These are phyloP conservation scores for Calonectria crousiana DNA, from an alignment of 2,329 filamentous ascomycete species.

Conservation along the genomic window DNA sequence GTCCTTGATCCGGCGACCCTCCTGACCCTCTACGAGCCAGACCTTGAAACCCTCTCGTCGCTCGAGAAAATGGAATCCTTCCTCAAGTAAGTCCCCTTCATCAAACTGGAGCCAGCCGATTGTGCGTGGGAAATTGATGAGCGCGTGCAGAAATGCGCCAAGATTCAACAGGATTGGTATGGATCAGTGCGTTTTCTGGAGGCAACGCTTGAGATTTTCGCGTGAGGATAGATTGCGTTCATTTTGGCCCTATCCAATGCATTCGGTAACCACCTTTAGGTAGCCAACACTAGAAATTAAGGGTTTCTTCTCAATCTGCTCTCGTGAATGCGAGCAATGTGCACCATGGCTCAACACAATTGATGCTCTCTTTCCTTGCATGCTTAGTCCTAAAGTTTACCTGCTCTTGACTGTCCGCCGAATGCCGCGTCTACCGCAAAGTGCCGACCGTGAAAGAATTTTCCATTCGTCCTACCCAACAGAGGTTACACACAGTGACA, in stretches of 20 bases:
- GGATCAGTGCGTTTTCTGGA: neutral
- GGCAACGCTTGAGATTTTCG: neutral
- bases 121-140: neutral
- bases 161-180: neutral
- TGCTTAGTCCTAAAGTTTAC: neutral
- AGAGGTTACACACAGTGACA: neutral
- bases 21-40: neutral
- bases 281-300: neutral
- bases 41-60: neutral
- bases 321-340: neutral
- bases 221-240: neutral
- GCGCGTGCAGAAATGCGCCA: neutral
- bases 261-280: neutral
- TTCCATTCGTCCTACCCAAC: neutral
- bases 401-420: neutral
- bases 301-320: neutral
- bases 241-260: neutral
- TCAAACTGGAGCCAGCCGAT: neutral
- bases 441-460: neutral
- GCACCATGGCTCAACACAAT: neutral
- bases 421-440: neutral
- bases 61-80: neutral
- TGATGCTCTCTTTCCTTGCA: neutral
- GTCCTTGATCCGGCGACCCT: neutral
- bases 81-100: neutral